Conservation (phyloP, 78 protist genomes). For the Diacronema lutheri region DNA sequence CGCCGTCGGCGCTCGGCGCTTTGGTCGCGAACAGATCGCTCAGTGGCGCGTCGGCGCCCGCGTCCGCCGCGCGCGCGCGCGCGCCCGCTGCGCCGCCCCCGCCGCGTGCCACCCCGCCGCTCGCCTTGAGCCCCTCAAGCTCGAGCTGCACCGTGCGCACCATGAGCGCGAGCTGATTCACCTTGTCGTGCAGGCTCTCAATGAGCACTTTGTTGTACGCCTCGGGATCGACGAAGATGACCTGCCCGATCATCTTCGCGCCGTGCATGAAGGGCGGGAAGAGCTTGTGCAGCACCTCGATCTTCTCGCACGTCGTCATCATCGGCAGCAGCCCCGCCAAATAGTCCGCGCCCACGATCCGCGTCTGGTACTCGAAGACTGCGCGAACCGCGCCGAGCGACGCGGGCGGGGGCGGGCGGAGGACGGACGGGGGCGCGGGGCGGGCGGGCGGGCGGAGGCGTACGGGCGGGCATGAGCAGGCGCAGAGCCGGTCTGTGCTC, state of each 20-base stretch:
- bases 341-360: neutral
- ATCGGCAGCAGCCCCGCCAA: neutral
- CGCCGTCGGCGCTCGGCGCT: neutral
- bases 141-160: neutral
- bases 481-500: no score
- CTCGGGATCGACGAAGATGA: neutral
- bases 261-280: conserved; percentile 17
- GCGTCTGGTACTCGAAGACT: neutral
- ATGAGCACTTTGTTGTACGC: neutral
- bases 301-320: neutral
- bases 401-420: no score
- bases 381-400: no score
- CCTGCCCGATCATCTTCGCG: neutral
- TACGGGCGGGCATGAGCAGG: no score
- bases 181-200: neutral
- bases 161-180: neutral
- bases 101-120: neutral
- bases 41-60: neutral
- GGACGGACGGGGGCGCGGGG: no score
- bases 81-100: neutral
- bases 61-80: neutral
- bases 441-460: no score
- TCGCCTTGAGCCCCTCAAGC: neutral
- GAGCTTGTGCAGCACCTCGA: neutral
- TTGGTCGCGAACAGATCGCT: neutral